These are phyloP conservation scores for Oryza coarctata DNA, from an alignment of 176 grass and related monocot species.

Conservation along the genomic window DNA sequence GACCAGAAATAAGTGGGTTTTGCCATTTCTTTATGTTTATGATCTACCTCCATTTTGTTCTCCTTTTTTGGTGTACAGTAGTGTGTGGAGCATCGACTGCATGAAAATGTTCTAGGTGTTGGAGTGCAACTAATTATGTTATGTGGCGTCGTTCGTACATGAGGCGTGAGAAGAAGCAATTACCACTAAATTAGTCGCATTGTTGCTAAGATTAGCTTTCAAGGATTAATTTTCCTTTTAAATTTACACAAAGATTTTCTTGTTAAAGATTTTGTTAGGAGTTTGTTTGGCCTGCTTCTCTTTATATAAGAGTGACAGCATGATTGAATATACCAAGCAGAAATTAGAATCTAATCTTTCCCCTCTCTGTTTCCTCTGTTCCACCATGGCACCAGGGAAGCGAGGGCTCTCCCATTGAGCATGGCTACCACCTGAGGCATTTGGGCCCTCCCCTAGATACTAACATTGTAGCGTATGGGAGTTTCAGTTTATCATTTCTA, in stretches of 20 bases:
- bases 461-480: not conserved
- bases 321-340: not conserved
- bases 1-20: not conserved
- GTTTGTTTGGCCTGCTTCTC: not conserved
- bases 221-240: not conserved
- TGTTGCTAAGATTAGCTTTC: not conserved
- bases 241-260: not conserved
- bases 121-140: not conserved
- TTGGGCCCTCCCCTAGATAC: not conserved
- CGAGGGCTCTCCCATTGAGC: not conserved
- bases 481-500: not conserved
- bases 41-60: not conserved
- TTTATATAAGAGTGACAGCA: not conserved
- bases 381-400: not conserved
- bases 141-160: not conserved
- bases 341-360: not conserved
- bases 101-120: conserved; percentile 15
- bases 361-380: not conserved
- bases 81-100: not conserved
- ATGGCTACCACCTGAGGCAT: not conserved
- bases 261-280: not conserved
- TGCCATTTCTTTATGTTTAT: not conserved
- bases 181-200: not conserved
- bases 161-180: not conserved
- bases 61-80: not conserved